Evolutionary conservation across 768 basidiomycete species (phyloP).

Genomic region (Tulasnella sp.): DNA sequence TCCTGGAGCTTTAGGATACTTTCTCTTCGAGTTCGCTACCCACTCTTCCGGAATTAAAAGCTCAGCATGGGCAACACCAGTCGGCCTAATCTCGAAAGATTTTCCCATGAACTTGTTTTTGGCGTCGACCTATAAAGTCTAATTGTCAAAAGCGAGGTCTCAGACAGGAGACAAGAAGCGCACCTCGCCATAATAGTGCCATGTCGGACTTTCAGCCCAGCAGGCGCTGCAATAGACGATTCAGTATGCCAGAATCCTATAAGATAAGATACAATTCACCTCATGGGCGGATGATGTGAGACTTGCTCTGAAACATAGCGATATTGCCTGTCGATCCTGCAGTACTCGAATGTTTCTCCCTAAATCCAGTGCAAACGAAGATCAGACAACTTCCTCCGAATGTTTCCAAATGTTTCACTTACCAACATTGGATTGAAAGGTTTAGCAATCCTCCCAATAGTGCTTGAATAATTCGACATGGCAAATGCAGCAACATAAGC

Average conservation of each 20-base stretch:
- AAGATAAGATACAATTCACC: too few relatives aligned
- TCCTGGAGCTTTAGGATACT: conserved; percentile 12
- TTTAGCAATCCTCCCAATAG: conserved; percentile 91
- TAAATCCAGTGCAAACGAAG: conserved; percentile 22
- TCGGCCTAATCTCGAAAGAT: conserved; percentile 91
- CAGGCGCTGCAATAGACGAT: too few relatives aligned
- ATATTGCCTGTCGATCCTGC: conserved; percentile 73
- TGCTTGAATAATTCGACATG: conserved; percentile 95
- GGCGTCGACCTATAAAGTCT: conserved; percentile 60
- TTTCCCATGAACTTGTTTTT: conserved; percentile 96
- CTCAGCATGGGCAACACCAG: conserved; percentile 84
- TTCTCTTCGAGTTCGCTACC: conserved; percentile 29
- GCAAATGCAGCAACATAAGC: conserved; percentile 94
- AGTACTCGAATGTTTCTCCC: conserved; percentile 93
- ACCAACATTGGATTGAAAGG: conserved; percentile 95
- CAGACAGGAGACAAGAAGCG: not conserved
- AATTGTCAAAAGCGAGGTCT: not conserved
- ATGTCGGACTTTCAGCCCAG: conserved; percentile 79
- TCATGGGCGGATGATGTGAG: conserved; percentile 94
- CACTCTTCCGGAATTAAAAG: conserved; percentile 58
- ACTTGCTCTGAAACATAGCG: conserved; percentile 94
- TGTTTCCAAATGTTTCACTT: too few relatives aligned
- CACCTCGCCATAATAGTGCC: conserved; percentile 86
- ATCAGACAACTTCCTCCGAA: not conserved
- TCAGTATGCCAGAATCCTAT: too few relatives aligned